Evolutionary conservation across 805 yeast species (phyloP).

Genomic region (Zygosaccharomyces lentus): DNA sequence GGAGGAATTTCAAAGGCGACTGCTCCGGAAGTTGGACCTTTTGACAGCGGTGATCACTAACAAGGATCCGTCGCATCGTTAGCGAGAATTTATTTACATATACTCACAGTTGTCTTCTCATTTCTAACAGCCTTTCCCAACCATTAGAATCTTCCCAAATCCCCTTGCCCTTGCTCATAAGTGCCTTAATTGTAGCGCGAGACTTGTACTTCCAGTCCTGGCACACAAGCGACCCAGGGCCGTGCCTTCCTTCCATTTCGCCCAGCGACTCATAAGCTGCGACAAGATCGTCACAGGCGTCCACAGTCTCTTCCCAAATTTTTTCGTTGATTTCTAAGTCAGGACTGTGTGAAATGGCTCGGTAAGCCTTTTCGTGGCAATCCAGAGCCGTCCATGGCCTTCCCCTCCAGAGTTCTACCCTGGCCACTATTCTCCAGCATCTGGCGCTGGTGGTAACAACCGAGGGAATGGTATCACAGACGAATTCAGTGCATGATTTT

Average conservation of each 20-base stretch:
- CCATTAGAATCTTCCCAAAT: constrained; percentile 80
- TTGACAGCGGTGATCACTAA: constrained; percentile 3
- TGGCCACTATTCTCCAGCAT: constrained; percentile 79
- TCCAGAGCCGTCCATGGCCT: constrained; percentile 86
- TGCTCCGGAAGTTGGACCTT: constrained; percentile 14
- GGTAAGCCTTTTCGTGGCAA: constrained; percentile 79
- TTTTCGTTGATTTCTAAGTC: constrained; percentile 56
- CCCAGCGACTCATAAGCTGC: constrained; percentile 87
- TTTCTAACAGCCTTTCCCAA: constrained; percentile 58
- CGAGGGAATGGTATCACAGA: constrained; percentile 63
- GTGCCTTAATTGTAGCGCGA: constrained; percentile 61
- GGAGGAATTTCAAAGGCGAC: constrained; percentile 12
- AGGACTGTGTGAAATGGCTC: constrained; percentile 64
- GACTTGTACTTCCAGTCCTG: constrained; percentile 90
- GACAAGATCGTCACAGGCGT: constrained; percentile 68
- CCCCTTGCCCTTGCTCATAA: constrained; percentile 72
- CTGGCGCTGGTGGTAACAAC: constrained; percentile 58
- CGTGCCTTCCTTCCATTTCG: constrained; percentile 72
- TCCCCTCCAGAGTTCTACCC: constrained; percentile 80
- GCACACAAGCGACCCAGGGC: constrained; percentile 81
- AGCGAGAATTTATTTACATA: neutral
- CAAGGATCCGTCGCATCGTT: neutral
- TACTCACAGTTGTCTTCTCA: constrained; percentile 25
- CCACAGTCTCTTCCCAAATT: constrained; percentile 76
- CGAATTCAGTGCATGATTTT: constrained; percentile 60